Conservation (phyloP, 2,329 filamentous ascomycete genomes). For the Trichophyton verrucosum region DNA sequence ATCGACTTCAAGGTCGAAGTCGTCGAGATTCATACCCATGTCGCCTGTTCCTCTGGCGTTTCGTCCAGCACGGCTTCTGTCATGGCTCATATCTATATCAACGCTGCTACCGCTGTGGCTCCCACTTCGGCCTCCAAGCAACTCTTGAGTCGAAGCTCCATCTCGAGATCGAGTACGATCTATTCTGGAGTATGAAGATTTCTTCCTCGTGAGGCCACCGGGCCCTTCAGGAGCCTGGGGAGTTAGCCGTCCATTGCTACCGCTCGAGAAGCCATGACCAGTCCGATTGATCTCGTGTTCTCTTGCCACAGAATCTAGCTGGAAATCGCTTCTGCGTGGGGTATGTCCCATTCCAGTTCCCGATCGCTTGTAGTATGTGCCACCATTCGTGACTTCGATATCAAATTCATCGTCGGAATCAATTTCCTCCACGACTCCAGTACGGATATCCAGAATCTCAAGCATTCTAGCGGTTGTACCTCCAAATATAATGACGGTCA, state of each 20-base stretch:
- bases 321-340: constrained; percentile 50
- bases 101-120: constrained; percentile 35
- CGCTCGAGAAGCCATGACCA: constrained; percentile 44
- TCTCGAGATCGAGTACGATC: constrained; percentile 30
- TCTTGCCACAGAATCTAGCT: constrained; percentile 38
- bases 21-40: constrained; percentile 21
- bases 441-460: constrained; percentile 91
- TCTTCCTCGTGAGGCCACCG: constrained; percentile 37
- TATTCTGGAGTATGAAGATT: constrained; percentile 38
- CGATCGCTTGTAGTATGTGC: constrained; percentile 68
- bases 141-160: constrained; percentile 36
- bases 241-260: constrained; percentile 42
- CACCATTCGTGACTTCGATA: constrained; percentile 63
- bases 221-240: constrained; percentile 28
- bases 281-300: constrained; percentile 23
- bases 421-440: constrained; percentile 89
- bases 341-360: constrained; percentile 66
- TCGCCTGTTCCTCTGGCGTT: constrained; percentile 26
- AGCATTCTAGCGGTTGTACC: constrained; percentile 96
- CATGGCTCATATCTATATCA: constrained; percentile 41
- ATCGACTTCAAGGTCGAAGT: constrained; percentile 32
- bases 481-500: constrained; percentile 97
- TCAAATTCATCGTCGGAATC: constrained; percentile 98
- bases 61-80: constrained; percentile 25
- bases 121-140: constrained; percentile 34